These are phyloP conservation scores for Cyanidiococcus yangmingshanensis DNA, from an alignment of 23 red algal species.

Conservation along the genomic window DNA sequence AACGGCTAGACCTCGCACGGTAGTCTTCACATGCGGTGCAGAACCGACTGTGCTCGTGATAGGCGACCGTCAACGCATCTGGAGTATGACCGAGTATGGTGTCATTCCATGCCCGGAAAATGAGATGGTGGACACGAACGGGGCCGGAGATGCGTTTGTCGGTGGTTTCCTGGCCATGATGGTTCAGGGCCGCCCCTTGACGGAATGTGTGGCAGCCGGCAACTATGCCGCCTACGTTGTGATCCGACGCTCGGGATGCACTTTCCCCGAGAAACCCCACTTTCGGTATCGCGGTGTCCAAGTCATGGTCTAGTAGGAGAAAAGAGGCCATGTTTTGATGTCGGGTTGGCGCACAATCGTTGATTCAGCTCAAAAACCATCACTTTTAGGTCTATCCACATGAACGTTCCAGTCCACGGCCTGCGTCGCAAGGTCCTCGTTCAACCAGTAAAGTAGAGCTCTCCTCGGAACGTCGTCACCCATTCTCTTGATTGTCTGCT, in stretches of 20 bases:
- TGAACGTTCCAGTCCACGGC: no score
- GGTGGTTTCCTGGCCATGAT: slow-evolving; percentile 78
- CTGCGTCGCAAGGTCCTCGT: no score
- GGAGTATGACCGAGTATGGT: slow-evolving; percentile 47
- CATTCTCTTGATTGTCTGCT: no score
- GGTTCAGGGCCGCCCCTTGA: slow-evolving; percentile 26
- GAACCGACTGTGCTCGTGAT: slow-evolving; percentile 78
- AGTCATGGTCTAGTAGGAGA: slow-evolving; percentile 6
- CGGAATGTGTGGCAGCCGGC: slow-evolving; percentile 66
- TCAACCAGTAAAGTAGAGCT: no score
- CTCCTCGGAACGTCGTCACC: no score
- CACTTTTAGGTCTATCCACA: no score
- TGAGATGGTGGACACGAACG: slow-evolving; percentile 91
- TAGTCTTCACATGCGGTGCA: slow-evolving; percentile 85
- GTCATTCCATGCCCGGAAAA: slow-evolving; percentile 50
- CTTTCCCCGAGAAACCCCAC: slow-evolving; percentile 51
- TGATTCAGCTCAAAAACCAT: no score
- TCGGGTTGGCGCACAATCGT: no score
- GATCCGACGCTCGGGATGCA: slow-evolving; percentile 77
- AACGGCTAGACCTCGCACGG: slow-evolving; percentile 70
- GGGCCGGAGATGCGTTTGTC: slow-evolving; percentile 98
- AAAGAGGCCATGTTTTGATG: no score
- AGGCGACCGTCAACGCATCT: slow-evolving; percentile 53
- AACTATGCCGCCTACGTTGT: slow-evolving; percentile 84
- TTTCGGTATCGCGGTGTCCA: slow-evolving; percentile 16